Evolutionary conservation across 345 rosid genomes (phyloP).

Genomic region (Brassica napus): Da-Ae NC_063434.1:8735001-8735500

Average conservation of each 20-base stretch:
- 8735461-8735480: too few relatives aligned
- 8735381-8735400: too few relatives aligned
- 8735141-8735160: slow-evolving; percentile 64
- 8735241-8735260: not conserved
- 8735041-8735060: slow-evolving; percentile 71
- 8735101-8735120: slow-evolving; percentile 73
- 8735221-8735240: not conserved
- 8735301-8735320: not conserved
- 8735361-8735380: too few relatives aligned
- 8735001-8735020: slow-evolving; percentile 71
- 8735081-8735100: slow-evolving; percentile 65
- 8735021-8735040: slow-evolving; percentile 61
- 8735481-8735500: too few relatives aligned
- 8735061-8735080: slow-evolving; percentile 60
- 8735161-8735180: slow-evolving; percentile 50
- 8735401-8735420: too few relatives aligned
- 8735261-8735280: not conserved
- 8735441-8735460: too few relatives aligned
- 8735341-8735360: too few relatives aligned
- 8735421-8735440: too few relatives aligned
- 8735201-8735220: not conserved
- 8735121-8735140: slow-evolving; percentile 62
- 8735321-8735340: too few relatives aligned
- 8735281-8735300: not conserved
- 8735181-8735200: not conserved